Evolutionary conservation across 768 basidiomycete genomes (phyloP), one percentile per base, ranked within the genome.

Genomic region (Mycena leptocephala): DNA sequence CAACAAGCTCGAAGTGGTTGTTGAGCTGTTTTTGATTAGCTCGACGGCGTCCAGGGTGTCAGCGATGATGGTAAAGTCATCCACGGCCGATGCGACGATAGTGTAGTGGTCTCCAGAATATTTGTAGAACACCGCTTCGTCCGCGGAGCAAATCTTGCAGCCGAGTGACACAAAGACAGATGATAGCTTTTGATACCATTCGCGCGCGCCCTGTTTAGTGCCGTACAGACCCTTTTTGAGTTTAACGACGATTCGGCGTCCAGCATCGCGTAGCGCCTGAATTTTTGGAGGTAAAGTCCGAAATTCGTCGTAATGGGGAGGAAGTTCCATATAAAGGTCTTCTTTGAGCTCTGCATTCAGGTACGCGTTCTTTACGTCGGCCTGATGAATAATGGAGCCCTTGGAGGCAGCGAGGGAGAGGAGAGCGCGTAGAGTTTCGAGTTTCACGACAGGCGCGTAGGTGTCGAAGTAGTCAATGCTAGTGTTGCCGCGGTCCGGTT

Each of bases 401-500:
- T 22, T 39, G 39, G 66, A 41, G 26, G 78, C 72, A 22, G 78
- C 78, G 8, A 70, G 28, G 11, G 82, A 77, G 0, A 84, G 77
- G 11, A 86, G 74, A 13, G 64, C 32, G 13, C 73, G 35, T 11
- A 85, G 63, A 0, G 80, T 80, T 7, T 83, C 80, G 16, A 83
- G 79, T 11, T 75, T 59, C 0, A 82, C 76, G 0, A 83, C 81
- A 0, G 83, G 83, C 0, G 82, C 78, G 51, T 76, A 85, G 0
- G 83, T 85, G 11, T 85, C 84, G 37, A 77, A 69, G 58, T 82
- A 90, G 61, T 89, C 86, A 5, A 85, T 55, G 2, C 86, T n/a
- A n/a, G n/a, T n/a, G n/a, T n/a, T n/a, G n/a, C n/a, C n/a, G n/a
- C n/a, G n/a, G n/a, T n/a, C n/a, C n/a, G n/a, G n/a, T n/a, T n/a